Base-by-base conservation (phyloP, 345 rosid genomes). In the Cardiospermum halicacabum region DNA sequence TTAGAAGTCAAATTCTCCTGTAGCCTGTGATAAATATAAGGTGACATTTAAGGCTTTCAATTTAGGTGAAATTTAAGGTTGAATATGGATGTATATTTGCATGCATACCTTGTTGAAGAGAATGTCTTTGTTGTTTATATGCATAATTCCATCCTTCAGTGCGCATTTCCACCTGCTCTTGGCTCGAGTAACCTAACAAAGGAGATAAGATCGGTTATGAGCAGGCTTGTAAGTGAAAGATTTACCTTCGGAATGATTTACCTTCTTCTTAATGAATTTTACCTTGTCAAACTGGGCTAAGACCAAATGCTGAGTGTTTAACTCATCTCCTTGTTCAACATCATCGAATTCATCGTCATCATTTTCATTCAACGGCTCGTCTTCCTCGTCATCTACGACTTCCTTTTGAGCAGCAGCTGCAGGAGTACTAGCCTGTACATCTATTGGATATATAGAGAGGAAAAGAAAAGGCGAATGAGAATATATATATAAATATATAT, bases 231-330 rank as follows among this genome's bases (percentile, higher is more conserved):
- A n/a, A n/a, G n/a, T n/a, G n/a, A n/a, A n/a, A n/a, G n/a, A n/a
- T n/a, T n/a, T n/a, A n/a, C n/a, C n/a, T n/a, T n/a, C n/a, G n/a
- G n/a, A n/a, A n/a, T n/a, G n/a, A n/a, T n/a, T n/a, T n/a, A n/a
- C n/a, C n/a, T n/a, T n/a, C n/a, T n/a, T n/a, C n/a, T n/a, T n/a
- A n/a, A n/a, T 30, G 10, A 9, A 22, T 43, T 34, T 12, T 77
- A 93, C 98, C 97, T 93, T 93, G 78, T 93, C 98, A 73, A 93
- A 93, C 53, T 89, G 99, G 62, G 99, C 99, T 82, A 94, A 77
- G 69, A 94, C 96, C 56, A 94, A 72, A 80, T 94, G 99, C 56
- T 91, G 96, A 1, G 99, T 87, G 77, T 89, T 91, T 83, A 85
- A 74, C 66, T 94, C 99, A 74, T 94, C 99, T 16, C 89, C 93